A percentile compares a stretch with the other conserved stretches of the same genome.
These are phyloP conservation scores for Beauveria rudraprayagi DNA, from an alignment of 2,329 filamentous ascomycete genomes.

Conservation along the genomic window DNA sequence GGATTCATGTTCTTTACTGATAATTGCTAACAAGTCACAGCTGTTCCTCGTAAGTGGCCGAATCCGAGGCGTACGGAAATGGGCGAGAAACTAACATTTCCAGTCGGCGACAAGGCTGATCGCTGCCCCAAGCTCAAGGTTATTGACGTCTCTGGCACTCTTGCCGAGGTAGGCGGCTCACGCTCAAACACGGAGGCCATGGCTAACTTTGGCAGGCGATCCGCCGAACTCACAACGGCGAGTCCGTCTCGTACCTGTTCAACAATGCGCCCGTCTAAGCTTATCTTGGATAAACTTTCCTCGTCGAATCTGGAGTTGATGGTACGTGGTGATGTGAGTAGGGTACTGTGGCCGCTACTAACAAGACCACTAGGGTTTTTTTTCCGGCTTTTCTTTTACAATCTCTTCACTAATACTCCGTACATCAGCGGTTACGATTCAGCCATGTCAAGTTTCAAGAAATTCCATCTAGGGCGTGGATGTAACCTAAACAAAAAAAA, in stretches of 20 bases:
- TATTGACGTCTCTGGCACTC: slow-evolving; percentile 83
- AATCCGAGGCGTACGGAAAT: background rate
- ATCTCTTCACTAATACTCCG: background rate
- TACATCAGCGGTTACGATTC: slow-evolving; percentile 2
- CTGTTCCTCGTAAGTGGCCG: slow-evolving; percentile 25
- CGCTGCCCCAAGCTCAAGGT: slow-evolving; percentile 74
- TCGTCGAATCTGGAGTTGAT: slow-evolving; percentile 8
- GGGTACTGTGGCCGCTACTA: background rate
- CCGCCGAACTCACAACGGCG: slow-evolving; percentile 59
- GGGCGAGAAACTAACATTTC: slow-evolving; percentile 9
- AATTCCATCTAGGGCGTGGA: background rate
- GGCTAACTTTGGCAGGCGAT: slow-evolving; percentile 43
- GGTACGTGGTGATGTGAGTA: background rate
- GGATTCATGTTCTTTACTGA: background rate
- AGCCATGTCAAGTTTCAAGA: background rate
- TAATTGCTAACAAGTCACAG: slow-evolving; percentile 21
- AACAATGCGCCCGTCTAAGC: slow-evolving; percentile 51
- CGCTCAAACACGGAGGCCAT: background rate
- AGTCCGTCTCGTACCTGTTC: slow-evolving; percentile 59
- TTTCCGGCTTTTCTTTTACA: background rate
- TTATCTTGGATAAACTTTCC: background rate
- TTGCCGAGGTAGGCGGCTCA: slow-evolving; percentile 44
- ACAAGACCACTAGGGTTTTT: background rate
- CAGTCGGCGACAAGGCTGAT: slow-evolving; percentile 67
- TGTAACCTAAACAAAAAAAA: background rate